Percentiles rank a stretch among this genome's conserved stretches.
These are phyloP conservation scores for Adansonia rubrostipa DNA, from an alignment of 441 rosid species.

Conservation along the genomic window DNA sequence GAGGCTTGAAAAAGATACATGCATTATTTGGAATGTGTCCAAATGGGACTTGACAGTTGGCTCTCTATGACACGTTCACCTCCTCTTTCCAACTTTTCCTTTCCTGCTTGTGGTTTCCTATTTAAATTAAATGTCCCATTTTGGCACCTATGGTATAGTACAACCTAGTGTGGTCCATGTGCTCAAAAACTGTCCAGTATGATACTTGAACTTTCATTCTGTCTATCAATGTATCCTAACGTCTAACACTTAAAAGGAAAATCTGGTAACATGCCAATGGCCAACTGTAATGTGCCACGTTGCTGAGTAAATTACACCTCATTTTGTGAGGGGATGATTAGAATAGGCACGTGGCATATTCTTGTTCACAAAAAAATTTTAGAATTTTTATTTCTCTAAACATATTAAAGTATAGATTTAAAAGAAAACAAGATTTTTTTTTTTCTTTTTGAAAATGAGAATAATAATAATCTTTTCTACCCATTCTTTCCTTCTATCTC, in stretches of 20 bases:
- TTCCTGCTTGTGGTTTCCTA: background rate
- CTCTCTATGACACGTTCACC: background rate
- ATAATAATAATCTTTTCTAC: background rate
- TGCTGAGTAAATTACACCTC: background rate
- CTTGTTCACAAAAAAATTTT: background rate
- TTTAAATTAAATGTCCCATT: background rate
- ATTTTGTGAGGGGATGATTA: constrained; percentile 8
- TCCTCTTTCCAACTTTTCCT: constrained; percentile 7
- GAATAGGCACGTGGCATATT: background rate
- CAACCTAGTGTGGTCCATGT: background rate
- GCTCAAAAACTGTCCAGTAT: background rate
- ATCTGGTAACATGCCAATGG: background rate
- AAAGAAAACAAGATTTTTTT: background rate
- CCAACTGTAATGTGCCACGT: background rate
- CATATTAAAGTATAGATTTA: background rate
- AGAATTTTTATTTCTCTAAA: background rate
- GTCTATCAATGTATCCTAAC: background rate
- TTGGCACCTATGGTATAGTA: background rate
- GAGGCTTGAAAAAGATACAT: background rate
- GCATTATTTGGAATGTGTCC: constrained; percentile 13
- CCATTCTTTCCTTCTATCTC: background rate
- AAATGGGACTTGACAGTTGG: background rate
- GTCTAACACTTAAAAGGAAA: background rate
- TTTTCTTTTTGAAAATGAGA: background rate
- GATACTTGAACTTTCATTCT: background rate